Base-by-base conservation (phyloP, 148 eudicot genomes). In the Vaccinium darrowii region DNA sequence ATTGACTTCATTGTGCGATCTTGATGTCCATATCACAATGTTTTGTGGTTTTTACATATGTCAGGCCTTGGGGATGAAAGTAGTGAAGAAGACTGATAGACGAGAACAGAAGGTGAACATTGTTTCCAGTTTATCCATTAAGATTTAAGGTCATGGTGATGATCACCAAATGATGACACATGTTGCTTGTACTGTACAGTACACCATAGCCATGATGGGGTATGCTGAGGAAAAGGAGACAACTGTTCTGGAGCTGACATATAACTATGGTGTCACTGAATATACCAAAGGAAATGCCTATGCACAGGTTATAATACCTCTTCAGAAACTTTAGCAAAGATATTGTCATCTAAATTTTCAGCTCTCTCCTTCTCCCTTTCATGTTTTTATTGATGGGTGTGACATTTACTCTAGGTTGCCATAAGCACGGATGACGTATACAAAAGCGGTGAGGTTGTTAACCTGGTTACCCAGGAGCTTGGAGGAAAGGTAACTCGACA, bases 221-320 rank as follows among this genome's bases (percentile, higher is more conserved):
- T 96, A 93, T 87, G 98, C 91, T 21, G 93, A 94, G 56, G 97
- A 94, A 86, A 43, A 89, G 47, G 91, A 94, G 85, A 93, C 92
- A 39, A 90, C 92, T 83, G 98, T 93, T 81, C 54, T 96, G 89
- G 99, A 96, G 90, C 77, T 96, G 89, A 96, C 95, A 12, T 96
- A 94, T 84, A 96, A 93, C 86, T 94, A 96, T 62, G 99, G 95
- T 65, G 99, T 96, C 50, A 91, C 94, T 2, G 97, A 94, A 85
- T 96, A 94, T 77, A 90, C 92, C 76, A 96, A 96, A 89, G 99
- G 99, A 82, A 93, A 90, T 94, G 99, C 94, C 23, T 96, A 96
- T 91, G 99, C 94, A 13, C 99, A 96, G 97, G 98, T 96, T 74
- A 30, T 77, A 14, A 62, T 83, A 15, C 58, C 25, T 27, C 23